Base-by-base conservation (phyloP, 768 basidiomycete genomes). In the Vishniacozyma victoriae region DNA sequence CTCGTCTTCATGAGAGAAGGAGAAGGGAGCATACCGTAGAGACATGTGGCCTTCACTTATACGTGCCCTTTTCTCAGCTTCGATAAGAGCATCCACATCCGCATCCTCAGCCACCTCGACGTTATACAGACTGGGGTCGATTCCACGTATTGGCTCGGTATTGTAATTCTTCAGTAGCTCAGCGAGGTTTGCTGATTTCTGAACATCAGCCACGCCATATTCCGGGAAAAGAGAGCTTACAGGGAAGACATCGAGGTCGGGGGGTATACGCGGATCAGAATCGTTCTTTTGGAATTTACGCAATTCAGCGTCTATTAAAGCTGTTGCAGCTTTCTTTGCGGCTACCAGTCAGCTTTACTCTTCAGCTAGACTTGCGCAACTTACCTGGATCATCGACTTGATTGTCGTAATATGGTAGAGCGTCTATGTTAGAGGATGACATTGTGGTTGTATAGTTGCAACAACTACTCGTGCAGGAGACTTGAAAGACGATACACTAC, bases 371-470 rank as follows among this genome's bases (percentile, higher is more conserved):
- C 40, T 24, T 3, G 9, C 0, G 2, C 9, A 29, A 54, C 63
- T 33, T 41, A 64, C 68, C 58, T 35, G 87, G 86, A 51, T 79
- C 79, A 52, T 89, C 85, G 43, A 92, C 78, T 69, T 95, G 89
- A 68, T 90, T 87, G 75, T 96, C 91, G 64, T 87, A 90, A 74
- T 95, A 96, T 15, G 91, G 91, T 55, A 95, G 77, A 20, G 89
- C 86, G 72, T 95, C 90, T 59, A 89, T 60, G 25, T 59, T 49
- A n/a, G 57, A 40, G 11, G 55, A 48, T 15, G 64, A 60, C 48
- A 62, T 62, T 23, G 2, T 46, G 52, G 18, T 12, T 23, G 44
- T 38, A 31, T 37, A 35, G n/a, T n/a, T n/a, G n/a, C n/a, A n/a
- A n/a, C n/a, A n/a, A n/a, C n/a, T n/a, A n/a, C n/a, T n/a, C n/a